A percentile compares a stretch with the other conserved stretches of the same genome.
phyloP scores from a whole-genome alignment of 2,329 filamentous ascomycete genomes.

The Fusarium nygamai region DNA sequence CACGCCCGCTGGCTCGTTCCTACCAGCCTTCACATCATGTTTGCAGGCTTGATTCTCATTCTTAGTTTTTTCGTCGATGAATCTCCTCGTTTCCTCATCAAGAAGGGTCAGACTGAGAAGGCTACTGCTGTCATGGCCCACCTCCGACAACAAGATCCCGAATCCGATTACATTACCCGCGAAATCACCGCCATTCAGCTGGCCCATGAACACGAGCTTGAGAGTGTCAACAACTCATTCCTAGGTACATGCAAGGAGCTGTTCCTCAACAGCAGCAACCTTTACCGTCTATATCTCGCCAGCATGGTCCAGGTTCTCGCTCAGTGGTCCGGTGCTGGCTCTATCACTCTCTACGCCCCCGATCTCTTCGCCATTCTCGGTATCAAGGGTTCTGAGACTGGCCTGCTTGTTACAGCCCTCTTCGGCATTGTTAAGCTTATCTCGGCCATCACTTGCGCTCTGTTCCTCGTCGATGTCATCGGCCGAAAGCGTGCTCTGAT shows the following conservation, averaged over 20 bases:
- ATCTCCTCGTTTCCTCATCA: conserved; percentile 25
- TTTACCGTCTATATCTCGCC: conserved; percentile 27
- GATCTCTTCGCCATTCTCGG: conserved; percentile 11
- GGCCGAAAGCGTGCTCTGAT: conserved; percentile 18
- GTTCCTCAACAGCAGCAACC: conserved; percentile 28
- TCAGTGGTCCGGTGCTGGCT: conserved; percentile 31
- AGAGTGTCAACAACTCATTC: conserved; percentile 14
- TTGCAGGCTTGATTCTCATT: conserved; percentile 22
- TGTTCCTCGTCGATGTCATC: conserved; percentile 12
- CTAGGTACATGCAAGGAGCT: conserved; percentile 20
- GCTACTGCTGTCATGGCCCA: conserved; percentile 6
- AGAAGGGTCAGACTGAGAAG: conserved; percentile 15
- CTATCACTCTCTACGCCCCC: conserved; percentile 11
- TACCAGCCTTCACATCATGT: conserved; percentile 28
- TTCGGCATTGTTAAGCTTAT: conserved; percentile 18
- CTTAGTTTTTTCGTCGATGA: conserved; percentile 23
- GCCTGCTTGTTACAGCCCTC: conserved; percentile 14
- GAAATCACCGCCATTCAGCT: conserved; percentile 13
- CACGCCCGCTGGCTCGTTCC: conserved; percentile 28
- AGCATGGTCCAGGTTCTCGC: conserved; percentile 33
- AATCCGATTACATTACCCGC: conserved; percentile 9
- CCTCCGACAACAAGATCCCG: conserved; percentile 2
- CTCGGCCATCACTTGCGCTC: conserved; percentile 5
- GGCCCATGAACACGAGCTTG: conserved; percentile 14
- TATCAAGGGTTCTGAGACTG: conserved; percentile 10